Evolutionary conservation across 1,284 basidiomycete species (phyloP), one percentile per base, ranked within the genome.

Genomic region (Trametes hirsuta): DNA sequence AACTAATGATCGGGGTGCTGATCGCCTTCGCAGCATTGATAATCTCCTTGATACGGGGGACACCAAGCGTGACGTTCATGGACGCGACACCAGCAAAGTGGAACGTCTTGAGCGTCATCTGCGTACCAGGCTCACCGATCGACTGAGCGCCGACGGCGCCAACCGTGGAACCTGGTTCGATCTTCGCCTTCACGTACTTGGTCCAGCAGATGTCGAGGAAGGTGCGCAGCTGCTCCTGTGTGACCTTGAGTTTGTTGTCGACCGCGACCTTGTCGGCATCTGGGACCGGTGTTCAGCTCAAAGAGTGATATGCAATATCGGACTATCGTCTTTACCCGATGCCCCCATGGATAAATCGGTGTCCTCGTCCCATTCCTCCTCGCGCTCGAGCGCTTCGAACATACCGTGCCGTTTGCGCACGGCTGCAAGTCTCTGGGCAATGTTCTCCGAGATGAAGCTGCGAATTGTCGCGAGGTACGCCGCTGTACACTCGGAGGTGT

Each of bases 81-180:
- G 96, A 97, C 11, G 97, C 97, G 65, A 99, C 96, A 81, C 97
- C 97, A 71, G 97, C 97, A 78, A 99, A 99, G 82, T 99, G 97
- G 88, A 99, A 99, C 62, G 97, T 99, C 78, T 99, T 99, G 66
- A 99, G 77, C 6, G 97, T 99, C 97, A 99, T 99, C 73, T 99
- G 97, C 2, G 97, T 99, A 58, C 97, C 97, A 1, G 97, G 97
- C 76, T 99, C 97, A 74, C 97, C 97, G 66, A 99, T 99, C 6
- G 97, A 99, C 74, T 99, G 97, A 1, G 97, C 97, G 15, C 97
- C 97, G 47, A 99, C 95, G 15, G 97, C 97, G 52, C 97, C 97
- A 18, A 99, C 97, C 5, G 97, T 98, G 0, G 95, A 97, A 15
- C 94, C 94, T 51, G 95, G 96, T 75, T 98, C 95, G 67, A 98